Evolutionary conservation across 306 rosid genomes (phyloP).

Genomic region (Quercus suber): DNA sequence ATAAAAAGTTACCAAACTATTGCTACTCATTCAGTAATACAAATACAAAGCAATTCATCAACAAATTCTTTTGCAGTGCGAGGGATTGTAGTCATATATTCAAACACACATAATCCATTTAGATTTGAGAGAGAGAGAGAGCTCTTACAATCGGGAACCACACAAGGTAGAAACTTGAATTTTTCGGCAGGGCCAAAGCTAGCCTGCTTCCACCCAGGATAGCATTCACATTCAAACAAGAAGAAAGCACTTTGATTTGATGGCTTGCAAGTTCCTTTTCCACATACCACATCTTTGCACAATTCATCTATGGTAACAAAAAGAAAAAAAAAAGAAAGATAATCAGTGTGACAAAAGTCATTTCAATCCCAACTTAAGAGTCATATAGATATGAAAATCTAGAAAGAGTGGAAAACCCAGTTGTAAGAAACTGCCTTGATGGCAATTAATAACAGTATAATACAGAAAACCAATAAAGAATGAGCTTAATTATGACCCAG

Average conservation of each 20-base stretch:
- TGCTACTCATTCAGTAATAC: neutral
- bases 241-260: constrained; percentile 40
- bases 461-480: neutral
- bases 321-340: neutral
- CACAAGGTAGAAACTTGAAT: too few relatives aligned
- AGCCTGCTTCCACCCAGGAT: constrained; percentile 60
- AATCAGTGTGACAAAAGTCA: neutral
- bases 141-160: too few relatives aligned
- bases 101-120: neutral
- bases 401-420: constrained; percentile 7
- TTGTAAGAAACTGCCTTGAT: neutral
- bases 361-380: neutral
- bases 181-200: too few relatives aligned
- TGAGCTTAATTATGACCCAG: neutral
- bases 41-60: neutral
- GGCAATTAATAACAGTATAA: neutral
- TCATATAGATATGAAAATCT: neutral
- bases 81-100: neutral
- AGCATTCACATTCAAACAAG: constrained; percentile 68
- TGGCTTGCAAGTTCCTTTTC: constrained; percentile 77
- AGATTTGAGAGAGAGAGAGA: neutral
- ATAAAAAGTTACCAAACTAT: neutral
- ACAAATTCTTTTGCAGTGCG: neutral
- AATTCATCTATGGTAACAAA: constrained; percentile 21
- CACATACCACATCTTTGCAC: constrained; percentile 69